Base-by-base conservation (phyloP, 441 rosid species). In the Sinapis alba region DNA sequence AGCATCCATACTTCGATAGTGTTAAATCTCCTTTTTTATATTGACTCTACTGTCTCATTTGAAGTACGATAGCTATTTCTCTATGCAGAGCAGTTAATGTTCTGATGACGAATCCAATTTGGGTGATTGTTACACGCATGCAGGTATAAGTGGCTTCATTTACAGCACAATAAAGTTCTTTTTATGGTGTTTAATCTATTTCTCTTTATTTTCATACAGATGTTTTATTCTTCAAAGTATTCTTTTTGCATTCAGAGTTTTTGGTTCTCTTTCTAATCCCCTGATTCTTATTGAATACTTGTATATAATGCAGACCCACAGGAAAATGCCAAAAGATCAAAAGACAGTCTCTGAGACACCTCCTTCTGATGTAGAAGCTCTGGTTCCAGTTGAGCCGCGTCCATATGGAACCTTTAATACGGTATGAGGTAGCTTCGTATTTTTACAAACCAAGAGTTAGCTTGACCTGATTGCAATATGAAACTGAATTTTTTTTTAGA, bases 101-200 rank as follows among this genome's bases (percentile, higher is more conserved):
- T 79, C 86, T 95, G 28, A 71, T 91, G 85, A 95, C 98, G 60
- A 95, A 86, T 78, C 99, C 99, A 23, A 90, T 95, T 60, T 95
- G 99, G 99, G 90, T 95, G 56, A 92, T 95, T 76, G 98, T 95
- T 72, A 95, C 99, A 0, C 92, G 93, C 57, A 93, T 93, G 99
- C 99, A 91, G 98, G 99, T 95, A 84, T 83, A 72, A 58, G 4
- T 47, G 54, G 54, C 54, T 47, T 47, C 51, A 43, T 43, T 0
- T 6, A 43, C 51, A 43, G 19, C 19, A 45, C 18, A 16, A 2
- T 45, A 45, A 45, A 45, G 10, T 47, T 47, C 54, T 45, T 45
- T 19, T 16, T 47, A 16, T 7, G 21, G 8, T 53, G 6, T 32
- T 20, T 30, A 13, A 19, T 45, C 60, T 6, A 12, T 30, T 21